Base-by-base conservation (phyloP, 176 grass and related monocot species). In the Bromus sterilis region DNA sequence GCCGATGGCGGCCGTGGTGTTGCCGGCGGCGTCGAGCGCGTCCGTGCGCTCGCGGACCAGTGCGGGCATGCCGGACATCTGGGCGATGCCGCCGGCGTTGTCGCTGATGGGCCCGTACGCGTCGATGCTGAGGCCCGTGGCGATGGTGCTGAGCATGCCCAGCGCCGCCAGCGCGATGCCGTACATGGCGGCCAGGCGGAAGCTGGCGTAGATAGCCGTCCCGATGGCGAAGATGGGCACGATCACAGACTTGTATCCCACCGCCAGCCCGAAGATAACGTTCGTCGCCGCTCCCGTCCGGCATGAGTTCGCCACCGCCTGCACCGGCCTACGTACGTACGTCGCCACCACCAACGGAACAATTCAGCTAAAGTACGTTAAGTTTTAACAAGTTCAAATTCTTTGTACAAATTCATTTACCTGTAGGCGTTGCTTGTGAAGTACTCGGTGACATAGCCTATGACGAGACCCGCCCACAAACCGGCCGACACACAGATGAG, bases 141-240 rank as follows among this genome's bases (percentile, higher is more conserved):
- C 90, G 16, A 95, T 80, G 56, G 93, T 95, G 90, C 93, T 95
- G 61, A 95, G 93, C 90, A 95, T 95, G 32, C 93, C 93, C 11
- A 95, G 80, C 43, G 93, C 93, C 4, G 90, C 82, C 48, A 95
- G 51, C 34, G 93, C 93, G 29, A 95, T 61, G 53, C 93, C 93
- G 81, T 95, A 95, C 66, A 88, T 95, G 12, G 93, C 83, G 2
- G 93, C 93, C 3, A 95, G 90, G 0, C 75, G 80, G 83, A 95
- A 92, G 39, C 70, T 81, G 18, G 56, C 73, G 77, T 95, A 95
- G 67, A 92, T 90, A 11, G 93, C 80, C 9, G 36, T 48, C 15
- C 85, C 87, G 71, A 90, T 86, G 25, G 90, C 74, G 9, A 95
- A 74, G 75, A 91, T 84, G 1, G 93, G 93, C 18, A 95, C 79